These are phyloP conservation scores for Fusarium temperatum DNA, from an alignment of 2,329 filamentous ascomycete genomes.

Conservation along the genomic window DNA sequence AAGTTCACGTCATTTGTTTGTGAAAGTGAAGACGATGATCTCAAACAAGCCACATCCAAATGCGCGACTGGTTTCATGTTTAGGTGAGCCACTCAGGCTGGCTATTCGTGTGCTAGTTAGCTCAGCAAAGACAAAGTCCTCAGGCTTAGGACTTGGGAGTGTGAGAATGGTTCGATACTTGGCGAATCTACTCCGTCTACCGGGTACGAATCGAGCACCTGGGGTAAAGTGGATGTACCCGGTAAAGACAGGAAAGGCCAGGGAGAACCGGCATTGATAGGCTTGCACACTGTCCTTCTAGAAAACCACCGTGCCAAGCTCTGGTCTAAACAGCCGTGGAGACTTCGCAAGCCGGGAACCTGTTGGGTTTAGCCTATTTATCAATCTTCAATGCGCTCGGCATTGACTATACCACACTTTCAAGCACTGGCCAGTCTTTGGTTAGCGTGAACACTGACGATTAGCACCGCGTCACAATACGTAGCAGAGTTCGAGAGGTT, in stretches of 20 bases:
- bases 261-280: conserved; percentile 31
- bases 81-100: conserved; percentile 37
- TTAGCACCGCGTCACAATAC: conserved; percentile 16
- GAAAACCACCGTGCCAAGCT: conserved; percentile 30
- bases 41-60: conserved; percentile 31
- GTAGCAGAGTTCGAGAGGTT: conserved; percentile 6
- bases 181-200: conserved; percentile 25
- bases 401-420: conserved; percentile 16
- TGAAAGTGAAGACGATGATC: conserved; percentile 10
- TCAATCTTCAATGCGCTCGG: conserved; percentile 12
- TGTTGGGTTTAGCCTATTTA: conserved; percentile 14
- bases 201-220: conserved; percentile 37
- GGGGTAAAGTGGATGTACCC: conserved; percentile 41
- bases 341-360: conserved; percentile 24
- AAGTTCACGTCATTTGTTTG: conserved; percentile 15
- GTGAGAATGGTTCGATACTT: conserved; percentile 40
- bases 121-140: conserved; percentile 9
- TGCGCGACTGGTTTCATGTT: conserved; percentile 40
- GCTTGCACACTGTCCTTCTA: conserved; percentile 34
- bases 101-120: conserved; percentile 22
- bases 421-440: conserved; percentile 14
- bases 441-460: conserved; percentile 32
- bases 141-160: conserved; percentile 7
- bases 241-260: conserved; percentile 27
- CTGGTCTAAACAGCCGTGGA: conserved; percentile 5